Evolutionary conservation across 2,329 filamentous ascomycete species (phyloP).

Genomic region (Aspergillus hiratsukae): DNA sequence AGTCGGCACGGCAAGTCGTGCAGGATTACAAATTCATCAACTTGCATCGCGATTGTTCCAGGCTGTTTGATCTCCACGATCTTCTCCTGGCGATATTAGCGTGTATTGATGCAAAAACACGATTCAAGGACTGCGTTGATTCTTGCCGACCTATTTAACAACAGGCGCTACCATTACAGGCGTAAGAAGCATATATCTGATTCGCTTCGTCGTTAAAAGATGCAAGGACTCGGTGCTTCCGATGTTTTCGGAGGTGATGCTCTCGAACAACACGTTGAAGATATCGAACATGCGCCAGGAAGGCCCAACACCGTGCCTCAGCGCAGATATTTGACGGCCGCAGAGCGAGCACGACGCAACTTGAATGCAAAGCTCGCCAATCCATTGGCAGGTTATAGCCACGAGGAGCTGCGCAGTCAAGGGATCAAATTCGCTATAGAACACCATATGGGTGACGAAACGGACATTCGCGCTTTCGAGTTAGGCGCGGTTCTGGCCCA

Average conservation of each 20-base stretch:
- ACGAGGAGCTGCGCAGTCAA: constrained; percentile 50
- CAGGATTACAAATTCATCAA: not conserved
- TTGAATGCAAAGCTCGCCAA: constrained; percentile 51
- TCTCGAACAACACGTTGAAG: constrained; percentile 5
- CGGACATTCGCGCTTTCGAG: constrained; percentile 56
- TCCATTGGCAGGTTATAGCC: constrained; percentile 47
- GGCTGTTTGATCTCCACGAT: not conserved
- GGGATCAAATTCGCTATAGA: constrained; percentile 56
- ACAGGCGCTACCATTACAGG: not conserved
- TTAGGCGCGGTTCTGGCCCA: constrained; percentile 58
- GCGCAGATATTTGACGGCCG: constrained; percentile 27
- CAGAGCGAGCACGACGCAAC: constrained; percentile 38
- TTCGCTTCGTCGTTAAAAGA: not conserved
- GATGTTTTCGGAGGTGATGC: constrained; percentile 4
- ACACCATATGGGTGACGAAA: constrained; percentile 52
- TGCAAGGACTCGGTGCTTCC: constrained; percentile 12
- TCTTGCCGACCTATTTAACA: not conserved
- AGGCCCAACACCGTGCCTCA: constrained; percentile 18
- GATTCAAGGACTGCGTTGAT: not conserved
- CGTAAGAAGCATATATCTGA: not conserved
- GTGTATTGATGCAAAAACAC: not conserved
- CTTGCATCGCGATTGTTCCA: not conserved
- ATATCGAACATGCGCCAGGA: constrained; percentile 10
- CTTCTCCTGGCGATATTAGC: not conserved
- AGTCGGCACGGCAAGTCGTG: not conserved